Evolutionary conservation across 129 eudicot genomes (phyloP), one percentile per base, ranked within the genome.

Genomic region (Mikania micrantha): DNA sequence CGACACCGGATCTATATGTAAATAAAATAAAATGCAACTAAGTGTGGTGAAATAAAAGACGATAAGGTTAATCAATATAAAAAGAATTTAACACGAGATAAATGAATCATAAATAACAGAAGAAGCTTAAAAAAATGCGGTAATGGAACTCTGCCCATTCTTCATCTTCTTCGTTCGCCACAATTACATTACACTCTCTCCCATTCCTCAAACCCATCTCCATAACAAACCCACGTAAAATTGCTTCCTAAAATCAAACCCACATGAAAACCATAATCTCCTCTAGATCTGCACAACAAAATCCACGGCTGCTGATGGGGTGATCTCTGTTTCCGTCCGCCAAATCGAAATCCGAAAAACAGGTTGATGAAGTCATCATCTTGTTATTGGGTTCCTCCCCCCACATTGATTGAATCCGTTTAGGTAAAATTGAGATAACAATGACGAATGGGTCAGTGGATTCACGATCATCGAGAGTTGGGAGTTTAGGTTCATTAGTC

Each of bases 401-500:
- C 25, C 39, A 15, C 16, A 69, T 69, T 38, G 54, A 39, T 5
- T 10, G 19, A 25, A 6, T 10, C 28, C 38, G 6, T 68, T 68
- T 17, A 31, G 45, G 61, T 6, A 20, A 32, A 48, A 52, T 69
- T 21, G n/a, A 22, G 61, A 52, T 22, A 15, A 53, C 3, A 40
- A 75, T 75, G 80, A 27, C 70, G 48, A 68, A 70, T 56, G 57
- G 61, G 42, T 59, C 66, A 27, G 49, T 56, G 67, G 79, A 66
- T 32, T 47, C 65, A 73, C 60, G 74, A 67, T 67, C 80, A 17
- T 75, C 75, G 28, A 68, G 80, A 59, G 74, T 75, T 47, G 70
- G 54, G 70, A 74, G 72, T 77, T 67, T 76, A 77, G 91, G 85
- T 65, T 85, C 87, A 62, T 74, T 82, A 79, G 87, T 78, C 69